Percentiles rank a stretch among this genome's conserved stretches.
phyloP scores from a whole-genome alignment of 1,139 yeast genomes.

The Suhomyces kunorum region DNA sequence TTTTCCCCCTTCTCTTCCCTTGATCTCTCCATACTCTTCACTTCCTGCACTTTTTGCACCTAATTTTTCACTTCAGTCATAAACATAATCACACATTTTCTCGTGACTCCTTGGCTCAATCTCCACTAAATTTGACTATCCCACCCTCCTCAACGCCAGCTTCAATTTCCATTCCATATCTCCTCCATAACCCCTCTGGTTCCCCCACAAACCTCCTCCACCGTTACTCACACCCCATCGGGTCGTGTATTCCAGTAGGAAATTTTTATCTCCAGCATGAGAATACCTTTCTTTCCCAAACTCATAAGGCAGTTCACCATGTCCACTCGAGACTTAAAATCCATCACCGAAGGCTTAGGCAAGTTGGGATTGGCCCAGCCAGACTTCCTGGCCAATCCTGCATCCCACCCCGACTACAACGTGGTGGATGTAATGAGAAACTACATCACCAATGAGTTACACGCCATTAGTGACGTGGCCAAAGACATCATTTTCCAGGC shows the following conservation, averaged over 20 bases:
- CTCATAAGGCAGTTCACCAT: constrained; percentile 12
- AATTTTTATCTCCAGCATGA: constrained; percentile 10
- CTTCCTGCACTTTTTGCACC: no score
- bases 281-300: constrained; percentile 9
- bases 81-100: no score
- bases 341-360: constrained; percentile 39
- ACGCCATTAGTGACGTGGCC: constrained; percentile 72
- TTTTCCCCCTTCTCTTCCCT: background rate
- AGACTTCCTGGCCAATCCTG: constrained; percentile 15
- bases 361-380: constrained; percentile 42
- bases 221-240: constrained; percentile 5
- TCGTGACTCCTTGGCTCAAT: no score
- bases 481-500: constrained; percentile 74
- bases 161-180: no score
- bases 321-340: constrained; percentile 11
- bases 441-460: constrained; percentile 78
- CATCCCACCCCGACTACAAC: constrained; percentile 69
- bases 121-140: no score
- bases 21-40: background rate
- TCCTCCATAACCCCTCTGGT: background rate
- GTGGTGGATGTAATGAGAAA: constrained; percentile 84
- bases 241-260: constrained; percentile 9
- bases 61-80: no score
- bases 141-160: no score
- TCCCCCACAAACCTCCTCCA: background rate